Evolutionary conservation across 768 basidiomycete species (phyloP), one percentile per base, ranked within the genome.

Genomic region (Boletus insuetus): DNA sequence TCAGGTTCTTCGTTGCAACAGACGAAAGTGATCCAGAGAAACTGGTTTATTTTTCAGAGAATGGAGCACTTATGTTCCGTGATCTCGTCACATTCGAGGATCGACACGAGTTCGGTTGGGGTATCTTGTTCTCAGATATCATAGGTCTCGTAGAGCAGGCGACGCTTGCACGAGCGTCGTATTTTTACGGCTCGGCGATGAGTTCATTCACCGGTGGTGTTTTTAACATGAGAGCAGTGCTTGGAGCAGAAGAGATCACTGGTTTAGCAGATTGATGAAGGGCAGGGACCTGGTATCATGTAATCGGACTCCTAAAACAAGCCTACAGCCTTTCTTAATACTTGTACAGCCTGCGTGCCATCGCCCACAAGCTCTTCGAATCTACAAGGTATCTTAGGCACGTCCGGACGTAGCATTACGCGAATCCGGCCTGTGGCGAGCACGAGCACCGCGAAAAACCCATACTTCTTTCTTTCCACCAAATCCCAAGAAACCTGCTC

Each of bases 401-500:
- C 69, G 63, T 19, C 62, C 64, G 4, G 67, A 64, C 8, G 59
- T 41, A 46, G 52, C 61, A 51, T 35, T 56, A 14, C 69, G 68
- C 9, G 69, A 69, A 44, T 69, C 72, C 19, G 66, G 44, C 49
- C 69, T 61, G 50, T 71, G 59, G 51, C 63, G 71, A 53, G 55
- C 53, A 55, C 62, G 64, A 38, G 51, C 60, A 47, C 83, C 75
- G 59, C 79, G 79, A 74, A 90, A 88, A 24, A 90, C 75, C 73
- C 87, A 82, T 16, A 87, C 61, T 66, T 89, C 87, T 62, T 76
- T 80, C 54, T 78, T 76, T 16, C 69, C 63, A 16, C 74, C 69
- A 24, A 80, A 63, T 22, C 74, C 73, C 46, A 78, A 61, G 29
- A 75, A 58, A 6, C 74, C 73, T 12, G 63, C 53, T 6, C 70